These are phyloP conservation scores for Hypsizygus marmoreus DNA, from an alignment of 768 basidiomycete genomes.

Conservation along the genomic window DNA sequence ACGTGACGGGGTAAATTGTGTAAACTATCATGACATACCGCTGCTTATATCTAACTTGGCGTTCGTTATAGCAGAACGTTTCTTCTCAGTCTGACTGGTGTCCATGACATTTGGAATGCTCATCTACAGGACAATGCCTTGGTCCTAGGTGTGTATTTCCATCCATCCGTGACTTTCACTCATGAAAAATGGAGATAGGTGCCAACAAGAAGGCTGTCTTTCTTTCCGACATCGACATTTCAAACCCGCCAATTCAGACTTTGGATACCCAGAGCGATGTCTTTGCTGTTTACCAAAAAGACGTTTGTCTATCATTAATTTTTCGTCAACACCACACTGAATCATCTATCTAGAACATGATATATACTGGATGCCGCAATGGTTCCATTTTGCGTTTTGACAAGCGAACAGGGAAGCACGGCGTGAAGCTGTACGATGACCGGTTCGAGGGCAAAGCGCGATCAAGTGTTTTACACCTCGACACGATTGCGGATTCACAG, in stretches of 20 bases:
- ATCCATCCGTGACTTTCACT: constrained; percentile 1
- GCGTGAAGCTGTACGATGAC: constrained; percentile 41
- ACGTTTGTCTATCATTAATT: constrained; percentile 39
- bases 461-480: constrained; percentile 57
- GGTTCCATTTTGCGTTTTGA: constrained; percentile 63
- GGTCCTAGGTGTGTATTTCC: constrained; percentile 47
- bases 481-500: constrained; percentile 48
- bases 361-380: constrained; percentile 63
- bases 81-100: constrained; percentile 36
- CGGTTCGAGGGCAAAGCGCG: constrained; percentile 30
- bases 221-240: constrained; percentile 49
- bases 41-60: constrained; percentile 14
- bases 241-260: constrained; percentile 32
- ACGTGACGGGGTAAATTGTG: constrained; percentile 38
- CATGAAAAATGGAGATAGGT: constrained; percentile 51
- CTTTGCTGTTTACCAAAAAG: constrained; percentile 55
- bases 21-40: not conserved
- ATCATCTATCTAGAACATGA: constrained; percentile 48
- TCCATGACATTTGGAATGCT: constrained; percentile 60
- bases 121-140: constrained; percentile 50
- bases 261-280: constrained; percentile 64
- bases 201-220: constrained; percentile 52
- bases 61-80: constrained; percentile 36
- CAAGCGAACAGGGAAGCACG: constrained; percentile 41
- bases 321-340: too few relatives aligned